These are phyloP conservation scores for Seminavis robusta DNA, from an alignment of 108 stramenopile species.

Conservation along the genomic window DNA sequence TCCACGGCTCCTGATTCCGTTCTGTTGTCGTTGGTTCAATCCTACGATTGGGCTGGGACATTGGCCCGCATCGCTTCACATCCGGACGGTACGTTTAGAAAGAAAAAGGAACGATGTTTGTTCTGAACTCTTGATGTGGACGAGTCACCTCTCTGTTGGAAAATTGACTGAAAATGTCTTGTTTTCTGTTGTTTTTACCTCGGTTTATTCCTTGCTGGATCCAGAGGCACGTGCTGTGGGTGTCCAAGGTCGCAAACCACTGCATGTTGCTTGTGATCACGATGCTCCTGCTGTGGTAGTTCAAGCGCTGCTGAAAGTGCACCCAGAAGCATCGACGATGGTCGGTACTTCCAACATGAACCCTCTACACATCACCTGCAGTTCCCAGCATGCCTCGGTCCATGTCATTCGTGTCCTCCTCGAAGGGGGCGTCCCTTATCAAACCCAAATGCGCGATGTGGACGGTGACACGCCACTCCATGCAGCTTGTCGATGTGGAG, in stretches of 20 bases:
- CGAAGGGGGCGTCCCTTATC: slow-evolving; percentile 16
- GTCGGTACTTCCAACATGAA: slow-evolving; percentile 67
- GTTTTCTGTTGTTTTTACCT: too few relatives aligned
- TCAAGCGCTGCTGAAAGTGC: slow-evolving; percentile 41
- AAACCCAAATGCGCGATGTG: slow-evolving; percentile 51
- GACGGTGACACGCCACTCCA: slow-evolving; percentile 71
- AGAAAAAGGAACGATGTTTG: too few relatives aligned
- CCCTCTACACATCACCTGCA: slow-evolving; percentile 64
- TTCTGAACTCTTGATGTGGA: too few relatives aligned
- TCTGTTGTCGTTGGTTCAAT: slow-evolving; percentile 30
- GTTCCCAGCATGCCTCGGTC: slow-evolving; percentile 50
- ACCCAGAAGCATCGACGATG: slow-evolving; percentile 48
- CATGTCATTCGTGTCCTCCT: slow-evolving; percentile 48
- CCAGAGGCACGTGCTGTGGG: slow-evolving; percentile 31
- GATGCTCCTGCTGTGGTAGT: slow-evolving; percentile 54
- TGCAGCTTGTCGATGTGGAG: slow-evolving; percentile 65
- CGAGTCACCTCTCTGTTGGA: too few relatives aligned
- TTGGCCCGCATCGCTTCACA: slow-evolving; percentile 39
- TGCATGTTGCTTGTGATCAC: slow-evolving; percentile 65
- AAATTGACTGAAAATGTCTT: too few relatives aligned
- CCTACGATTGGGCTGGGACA: slow-evolving; percentile 49
- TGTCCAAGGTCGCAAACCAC: slow-evolving; percentile 50
- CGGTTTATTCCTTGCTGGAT: too few relatives aligned
- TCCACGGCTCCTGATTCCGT: slow-evolving; percentile 7
- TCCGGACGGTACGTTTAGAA: too few relatives aligned